phyloP scores from a whole-genome alignment of 305 asterid genomes.

The Fraxinus platypoda region DNA sequence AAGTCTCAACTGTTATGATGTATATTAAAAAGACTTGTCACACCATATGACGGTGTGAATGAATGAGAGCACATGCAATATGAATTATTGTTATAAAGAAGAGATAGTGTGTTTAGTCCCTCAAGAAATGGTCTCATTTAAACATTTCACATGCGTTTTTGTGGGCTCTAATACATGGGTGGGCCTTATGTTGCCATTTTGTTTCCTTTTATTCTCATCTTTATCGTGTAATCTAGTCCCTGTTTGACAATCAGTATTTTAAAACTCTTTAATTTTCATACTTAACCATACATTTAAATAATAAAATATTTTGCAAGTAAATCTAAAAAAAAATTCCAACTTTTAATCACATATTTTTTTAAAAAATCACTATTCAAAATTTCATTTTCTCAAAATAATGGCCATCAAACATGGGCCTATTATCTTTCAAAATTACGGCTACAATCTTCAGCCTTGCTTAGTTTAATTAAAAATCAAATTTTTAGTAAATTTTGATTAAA shows the following conservation, averaged over 20 bases:
- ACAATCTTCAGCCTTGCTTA: neutral
- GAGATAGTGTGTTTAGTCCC: neutral
- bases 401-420: too few relatives aligned
- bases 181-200: neutral
- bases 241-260: too few relatives aligned
- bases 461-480: too few relatives aligned
- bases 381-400: too few relatives aligned
- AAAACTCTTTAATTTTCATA: too few relatives aligned
- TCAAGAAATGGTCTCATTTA: neutral
- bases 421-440: neutral
- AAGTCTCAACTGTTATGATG: too few relatives aligned
- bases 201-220: neutral
- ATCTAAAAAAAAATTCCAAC: too few relatives aligned
- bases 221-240: neutral
- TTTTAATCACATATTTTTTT: too few relatives aligned
- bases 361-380: too few relatives aligned
- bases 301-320: too few relatives aligned
- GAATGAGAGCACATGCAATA: neutral
- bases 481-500: too few relatives aligned
- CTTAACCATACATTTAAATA: too few relatives aligned
- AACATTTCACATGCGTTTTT: neutral
- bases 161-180: constrained; percentile 1
- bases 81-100: neutral
- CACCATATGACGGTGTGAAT: neutral
- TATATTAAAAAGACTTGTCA: neutral